Evolutionary conservation across 768 basidiomycete genomes (phyloP), one percentile per base, ranked within the genome.

Genomic region (Agrocybe praecox): DNA sequence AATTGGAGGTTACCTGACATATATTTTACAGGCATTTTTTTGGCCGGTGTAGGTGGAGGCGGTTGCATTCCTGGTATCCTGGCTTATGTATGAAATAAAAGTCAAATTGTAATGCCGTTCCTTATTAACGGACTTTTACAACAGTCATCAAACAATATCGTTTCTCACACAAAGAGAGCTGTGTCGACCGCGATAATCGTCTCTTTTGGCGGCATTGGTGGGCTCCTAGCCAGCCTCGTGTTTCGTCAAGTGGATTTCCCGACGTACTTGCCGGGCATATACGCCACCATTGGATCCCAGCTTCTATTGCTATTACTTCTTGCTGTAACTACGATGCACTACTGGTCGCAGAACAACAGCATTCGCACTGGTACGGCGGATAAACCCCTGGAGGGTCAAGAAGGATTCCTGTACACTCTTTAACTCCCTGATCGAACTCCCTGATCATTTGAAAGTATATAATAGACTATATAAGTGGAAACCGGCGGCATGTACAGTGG

Each of bases 261-360:
- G n/a, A 51, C 46, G 56, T 61, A 46, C 14, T 6, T 40, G 5
- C 36, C 36, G 12, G 36, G 36, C 12, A 40, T 82, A 15, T 76
- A 76, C 57, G 72, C 73, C n/a, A 76, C 79, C 8, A 73, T 81
- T 42, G 74, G 61, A 12, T 79, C 76, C 63, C 80, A 82, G 57
- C 53, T 77, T 26, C 59, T 80, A 15, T 64, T 81, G 49, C 63
- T 83, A 18, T 33, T 66, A 1, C 68, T 79, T 23, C 74, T 83
- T 29, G 74, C 65, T 10, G 60, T 70, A 17, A 80, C 73, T 19
- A 78, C 80, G 1, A 6, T 72, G 9, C 65, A 74, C 46, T 80
- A 78, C 53, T 68, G 65, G 65, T 52, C 48, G 8, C 66, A 75
- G 59, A 81, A 80, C 57, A 68, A 65, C 55, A 63, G 63, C 54